phyloP scores from a whole-genome alignment of 208 protist species.

The Herpetomonas muscarum region DNA sequence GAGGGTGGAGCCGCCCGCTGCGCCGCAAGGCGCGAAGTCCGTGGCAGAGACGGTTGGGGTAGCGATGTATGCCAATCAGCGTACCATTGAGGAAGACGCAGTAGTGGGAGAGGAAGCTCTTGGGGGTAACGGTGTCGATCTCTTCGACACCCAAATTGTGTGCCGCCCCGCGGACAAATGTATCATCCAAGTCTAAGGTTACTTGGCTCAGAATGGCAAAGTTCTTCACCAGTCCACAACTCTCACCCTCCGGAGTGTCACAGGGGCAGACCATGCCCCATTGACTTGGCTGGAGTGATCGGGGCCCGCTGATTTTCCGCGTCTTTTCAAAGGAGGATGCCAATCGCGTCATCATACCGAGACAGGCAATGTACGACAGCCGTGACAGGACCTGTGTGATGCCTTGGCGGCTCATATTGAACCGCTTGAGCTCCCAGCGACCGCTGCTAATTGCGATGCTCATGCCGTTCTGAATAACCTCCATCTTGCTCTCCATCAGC shows the following conservation, averaged over 20 bases:
- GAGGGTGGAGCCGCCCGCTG: slow-evolving; percentile 74
- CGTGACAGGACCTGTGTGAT: slow-evolving; percentile 97
- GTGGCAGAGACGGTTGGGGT: slow-evolving; percentile 69
- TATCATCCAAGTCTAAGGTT: slow-evolving; percentile 95
- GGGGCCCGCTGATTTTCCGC: slow-evolving; percentile 96
- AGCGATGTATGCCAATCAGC: slow-evolving; percentile 84
- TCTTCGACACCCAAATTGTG: slow-evolving; percentile 84
- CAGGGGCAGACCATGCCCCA: slow-evolving; percentile 99
- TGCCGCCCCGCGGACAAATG: slow-evolving; percentile 59
- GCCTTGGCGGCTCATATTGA: slow-evolving; percentile 96
- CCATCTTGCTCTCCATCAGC: slow-evolving; percentile 90
- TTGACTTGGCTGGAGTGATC: slow-evolving; percentile 97
- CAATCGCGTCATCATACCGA: slow-evolving; percentile 99
- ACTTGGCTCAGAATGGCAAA: slow-evolving; percentile 98
- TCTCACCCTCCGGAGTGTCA: slow-evolving; percentile 99
- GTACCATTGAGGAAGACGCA: slow-evolving; percentile 84
- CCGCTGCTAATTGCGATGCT: slow-evolving; percentile 97
- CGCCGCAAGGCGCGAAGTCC: slow-evolving; percentile 71
- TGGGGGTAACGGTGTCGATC: slow-evolving; percentile 65
- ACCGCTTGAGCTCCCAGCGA: slow-evolving; percentile 96
- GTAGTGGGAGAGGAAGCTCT: slow-evolving; percentile 66
- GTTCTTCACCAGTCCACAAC: slow-evolving; percentile 99
- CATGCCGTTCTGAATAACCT: slow-evolving; percentile 98
- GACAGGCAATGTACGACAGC: slow-evolving; percentile 98
- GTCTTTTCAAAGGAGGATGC: slow-evolving; percentile 99